A percentile compares a stretch with the other conserved stretches of the same genome.
These are phyloP conservation scores for Solanum tacnaense DNA, from an alignment of 257 asterid species.

Conservation along the genomic window DNA sequence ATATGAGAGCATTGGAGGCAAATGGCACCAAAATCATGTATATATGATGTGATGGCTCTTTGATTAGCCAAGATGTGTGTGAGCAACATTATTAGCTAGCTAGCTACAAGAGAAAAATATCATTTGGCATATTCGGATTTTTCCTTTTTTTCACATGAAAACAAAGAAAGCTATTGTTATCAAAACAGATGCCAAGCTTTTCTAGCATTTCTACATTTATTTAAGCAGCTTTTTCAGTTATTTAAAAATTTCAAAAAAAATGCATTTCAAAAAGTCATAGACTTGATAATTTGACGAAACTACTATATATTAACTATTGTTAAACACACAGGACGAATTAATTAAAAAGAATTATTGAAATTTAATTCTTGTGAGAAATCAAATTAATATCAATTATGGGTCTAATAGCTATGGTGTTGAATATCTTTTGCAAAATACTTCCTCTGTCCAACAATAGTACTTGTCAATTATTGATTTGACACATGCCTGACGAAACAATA, in stretches of 20 bases:
- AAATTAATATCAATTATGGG: background rate
- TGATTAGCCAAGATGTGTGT: background rate
- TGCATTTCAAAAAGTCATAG: background rate
- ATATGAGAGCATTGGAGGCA: background rate
- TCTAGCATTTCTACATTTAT: background rate
- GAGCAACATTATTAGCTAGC: background rate
- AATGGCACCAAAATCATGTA: background rate
- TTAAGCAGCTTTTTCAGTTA: too few relatives aligned
- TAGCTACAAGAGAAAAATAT: too few relatives aligned
- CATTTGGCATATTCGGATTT: background rate
- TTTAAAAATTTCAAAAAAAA: too few relatives aligned
- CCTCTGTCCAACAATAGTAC: background rate
- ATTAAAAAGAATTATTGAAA: background rate
- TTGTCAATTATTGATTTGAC: background rate
- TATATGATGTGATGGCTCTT: background rate
- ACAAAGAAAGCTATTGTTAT: background rate
- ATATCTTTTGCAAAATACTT: background rate
- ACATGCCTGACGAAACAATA: background rate
- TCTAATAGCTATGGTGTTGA: background rate
- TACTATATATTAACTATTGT: background rate
- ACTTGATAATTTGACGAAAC: background rate
- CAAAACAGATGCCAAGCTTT: background rate
- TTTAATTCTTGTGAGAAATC: background rate
- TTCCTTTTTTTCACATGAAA: background rate
- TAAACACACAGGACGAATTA: background rate